Evolutionary conservation across 768 basidiomycete genomes (phyloP).

Genomic region (Podaxis sp.): DNA sequence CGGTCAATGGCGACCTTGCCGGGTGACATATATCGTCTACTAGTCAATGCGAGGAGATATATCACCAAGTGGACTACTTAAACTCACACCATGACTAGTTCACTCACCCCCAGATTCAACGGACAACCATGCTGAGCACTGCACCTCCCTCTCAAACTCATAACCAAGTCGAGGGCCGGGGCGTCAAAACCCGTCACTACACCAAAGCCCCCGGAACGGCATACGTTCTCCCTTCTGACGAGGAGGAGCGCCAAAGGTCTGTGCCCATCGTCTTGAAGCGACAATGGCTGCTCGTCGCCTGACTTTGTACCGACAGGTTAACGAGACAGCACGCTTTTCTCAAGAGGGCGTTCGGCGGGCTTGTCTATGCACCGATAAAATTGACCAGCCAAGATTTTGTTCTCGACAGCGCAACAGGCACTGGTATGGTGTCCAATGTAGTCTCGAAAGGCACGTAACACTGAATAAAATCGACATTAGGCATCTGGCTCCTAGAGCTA

Average conservation of each 20-base stretch:
- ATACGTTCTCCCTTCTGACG: conserved; percentile 26
- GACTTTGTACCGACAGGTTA: background rate
- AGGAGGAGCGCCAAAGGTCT: background rate
- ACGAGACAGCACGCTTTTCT: background rate
- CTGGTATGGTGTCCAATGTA: background rate
- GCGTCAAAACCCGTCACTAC: background rate
- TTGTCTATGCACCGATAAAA: background rate
- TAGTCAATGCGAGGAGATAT: too few species aligned
- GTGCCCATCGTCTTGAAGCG: background rate
- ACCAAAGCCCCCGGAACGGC: background rate
- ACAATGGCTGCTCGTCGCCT: background rate
- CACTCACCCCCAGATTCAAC: background rate
- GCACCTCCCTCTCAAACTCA: background rate
- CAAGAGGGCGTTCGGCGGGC: background rate
- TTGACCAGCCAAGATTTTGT: background rate
- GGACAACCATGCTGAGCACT: background rate
- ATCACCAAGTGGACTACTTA: background rate
- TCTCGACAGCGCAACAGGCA: background rate
- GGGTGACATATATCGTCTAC: too few species aligned
- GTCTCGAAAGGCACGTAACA: background rate
- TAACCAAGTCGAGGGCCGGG: background rate
- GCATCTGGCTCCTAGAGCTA: background rate
- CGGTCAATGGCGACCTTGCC: too few species aligned
- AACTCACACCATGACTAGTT: background rate
- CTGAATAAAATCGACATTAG: background rate